Evolutionary conservation across 1,139 yeast genomes (phyloP), one percentile per base, ranked within the genome.

Genomic region (Eremothecium coryli): DNA sequence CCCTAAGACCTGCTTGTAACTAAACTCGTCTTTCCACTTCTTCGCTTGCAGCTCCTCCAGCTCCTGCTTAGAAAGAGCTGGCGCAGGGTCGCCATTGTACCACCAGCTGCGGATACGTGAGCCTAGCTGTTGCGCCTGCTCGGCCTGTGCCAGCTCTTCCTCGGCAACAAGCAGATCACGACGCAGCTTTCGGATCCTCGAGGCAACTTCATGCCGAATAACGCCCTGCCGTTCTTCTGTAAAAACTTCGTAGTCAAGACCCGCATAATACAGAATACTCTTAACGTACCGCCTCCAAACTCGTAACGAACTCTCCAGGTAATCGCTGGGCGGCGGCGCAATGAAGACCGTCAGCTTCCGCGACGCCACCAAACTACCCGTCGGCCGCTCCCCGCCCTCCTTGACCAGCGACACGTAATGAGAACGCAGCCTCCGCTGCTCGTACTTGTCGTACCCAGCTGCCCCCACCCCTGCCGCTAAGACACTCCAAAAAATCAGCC

Each of bases 271-370:
- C 46, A 93, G 65, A 4, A 88, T 70, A 1, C 98, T 98, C 61
- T 90, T 90, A 47, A 88, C 70, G 54, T 74, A 88, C 41, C 79
- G 74, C 45, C 85, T 71, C 67, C 90, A 86, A 38, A 81, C 71
- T 40, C 70, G 70, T 60, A 82, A 56, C 12, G 93, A 76, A 41
- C 76, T 78, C 31, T 81, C 94, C 33, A 93, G 62, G 50, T 76
- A 85, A 56, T 90, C 97, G 48, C 85, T 82, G 11, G 99, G 98
- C 10, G 97, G 96, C 11, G 98, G 98, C 0, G 95, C 94, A 39
- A 88, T 71, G 52, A 78, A 88, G 1, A 93, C 76, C 1, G 85
- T 76, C 36, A 93, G 65, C 48, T 78, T 82, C 35, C 98, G 68
- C 2, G 95, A 88, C 22, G 71, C 52, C 38, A 65, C 56, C 36